phyloP scores from a whole-genome alignment of 306 rosid genomes.

The Hippophae gyantsensis region DNA sequence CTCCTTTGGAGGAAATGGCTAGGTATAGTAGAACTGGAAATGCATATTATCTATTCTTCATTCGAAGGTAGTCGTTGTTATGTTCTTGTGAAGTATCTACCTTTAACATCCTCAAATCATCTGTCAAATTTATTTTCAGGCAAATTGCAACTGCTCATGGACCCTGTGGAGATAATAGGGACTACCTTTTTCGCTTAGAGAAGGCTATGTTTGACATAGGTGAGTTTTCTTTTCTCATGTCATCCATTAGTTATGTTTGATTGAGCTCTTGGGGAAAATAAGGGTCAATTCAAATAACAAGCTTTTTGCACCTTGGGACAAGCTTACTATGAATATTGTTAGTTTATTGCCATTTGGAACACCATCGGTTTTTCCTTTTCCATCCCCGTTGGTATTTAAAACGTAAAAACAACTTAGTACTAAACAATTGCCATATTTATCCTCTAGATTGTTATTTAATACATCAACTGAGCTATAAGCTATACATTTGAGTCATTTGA shows the following conservation, averaged over 20 bases:
- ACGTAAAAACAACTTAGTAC: too few relatives aligned
- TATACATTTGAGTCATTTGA: constrained; percentile 4
- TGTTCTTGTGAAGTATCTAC: background rate
- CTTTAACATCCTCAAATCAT: constrained; percentile 1
- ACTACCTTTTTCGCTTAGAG: constrained; percentile 70
- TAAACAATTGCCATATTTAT: background rate
- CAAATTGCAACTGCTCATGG: constrained; percentile 96
- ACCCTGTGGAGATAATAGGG: constrained; percentile 91
- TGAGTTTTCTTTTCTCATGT: constrained; percentile 20
- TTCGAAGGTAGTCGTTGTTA: background rate
- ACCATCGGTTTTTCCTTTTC: too few relatives aligned
- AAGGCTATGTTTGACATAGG: constrained; percentile 83
- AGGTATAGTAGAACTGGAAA: constrained; percentile 30
- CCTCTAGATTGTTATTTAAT: background rate
- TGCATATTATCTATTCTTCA: background rate
- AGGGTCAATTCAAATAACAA: too few relatives aligned
- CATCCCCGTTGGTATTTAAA: too few relatives aligned
- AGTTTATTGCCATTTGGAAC: too few relatives aligned
- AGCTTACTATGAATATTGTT: too few relatives aligned
- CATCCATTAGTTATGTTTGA: background rate
- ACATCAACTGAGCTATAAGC: background rate
- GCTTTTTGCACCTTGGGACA: too few relatives aligned
- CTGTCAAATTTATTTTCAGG: constrained; percentile 27
- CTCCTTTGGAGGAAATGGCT: constrained; percentile 85
- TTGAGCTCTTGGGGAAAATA: background rate